Base-by-base conservation (phyloP, 2,329 filamentous ascomycete species). In the Lachnellula cervina region DNA sequence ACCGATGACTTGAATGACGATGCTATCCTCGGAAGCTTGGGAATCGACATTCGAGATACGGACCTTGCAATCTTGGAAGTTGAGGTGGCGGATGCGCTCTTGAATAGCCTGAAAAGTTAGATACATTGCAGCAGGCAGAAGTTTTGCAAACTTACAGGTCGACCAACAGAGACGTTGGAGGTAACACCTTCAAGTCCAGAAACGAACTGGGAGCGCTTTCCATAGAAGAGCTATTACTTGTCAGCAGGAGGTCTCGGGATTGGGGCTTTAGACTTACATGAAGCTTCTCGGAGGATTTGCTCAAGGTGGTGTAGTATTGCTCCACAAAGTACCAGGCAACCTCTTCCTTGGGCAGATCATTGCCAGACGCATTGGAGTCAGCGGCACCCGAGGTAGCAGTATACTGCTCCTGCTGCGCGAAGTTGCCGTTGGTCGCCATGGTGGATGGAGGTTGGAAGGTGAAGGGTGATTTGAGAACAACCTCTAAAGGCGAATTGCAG, bases 291-390 rank as follows among this genome's bases (percentile, higher is more conserved):
- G 94, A 92, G 64, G 80, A 89, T 76, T 93, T 92, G 84, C 92
- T 97, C 70, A 99, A 78, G 60, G 91, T 99, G 66, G 90, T 97
- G 77, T 99, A 99, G 80, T 97, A 99, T 75, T 96, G 91, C 82
- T 97, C 92, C 57, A 99, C 94, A 67, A 99, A 99, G 78, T 93
- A 97, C 94, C 94, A 99, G 74, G 91, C 94, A 65, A 99, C 91
- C 77, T 97, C 90, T 72, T 96, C 91, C 79, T 96, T 97, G 67
- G 80, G 78, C 42, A 84, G 75, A 66, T 81, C 78, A 69, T 70
- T 76, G 66, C 72, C 75, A 54, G 67, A 67, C 42, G 68, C 62
- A 45, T 58, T 62, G 14, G 67, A 57, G 32, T 66, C 64, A 52
- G 63, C 51, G 37, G 67, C 52, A 53, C 62, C 64, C 43, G 67